Percentiles rank a stretch among this genome's conserved stretches.
Conservation (phyloP, 2,329 filamentous ascomycete genomes). For the Talaromyces pinophilus region DNA sequence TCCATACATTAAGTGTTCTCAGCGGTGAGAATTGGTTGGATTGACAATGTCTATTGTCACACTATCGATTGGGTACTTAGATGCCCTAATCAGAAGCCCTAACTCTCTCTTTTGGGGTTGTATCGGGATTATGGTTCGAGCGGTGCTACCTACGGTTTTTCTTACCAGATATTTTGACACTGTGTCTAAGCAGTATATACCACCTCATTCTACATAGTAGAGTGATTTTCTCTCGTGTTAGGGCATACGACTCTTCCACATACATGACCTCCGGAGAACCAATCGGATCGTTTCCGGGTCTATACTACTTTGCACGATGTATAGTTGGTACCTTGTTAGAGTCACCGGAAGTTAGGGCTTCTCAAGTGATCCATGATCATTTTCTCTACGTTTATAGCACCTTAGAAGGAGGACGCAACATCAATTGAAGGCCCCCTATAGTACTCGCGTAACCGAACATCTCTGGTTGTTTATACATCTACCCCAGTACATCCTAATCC, state of each 20-base stretch:
- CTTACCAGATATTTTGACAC: not conserved
- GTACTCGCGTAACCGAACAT: not conserved
- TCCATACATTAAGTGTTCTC: not conserved
- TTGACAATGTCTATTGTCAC: not conserved
- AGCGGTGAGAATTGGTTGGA: not conserved
- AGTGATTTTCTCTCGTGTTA: not conserved
- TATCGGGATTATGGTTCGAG: not conserved
- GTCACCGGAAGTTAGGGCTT: not conserved
- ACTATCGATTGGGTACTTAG: not conserved
- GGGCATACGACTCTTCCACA: not conserved
- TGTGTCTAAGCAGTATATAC: not conserved
- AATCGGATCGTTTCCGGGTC: not conserved
- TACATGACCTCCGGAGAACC: not conserved
- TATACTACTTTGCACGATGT: not conserved
- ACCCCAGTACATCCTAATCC: not conserved
- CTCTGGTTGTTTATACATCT: not conserved
- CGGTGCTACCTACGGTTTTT: not conserved
- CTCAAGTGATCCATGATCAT: not conserved
- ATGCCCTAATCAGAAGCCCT: slow-evolving; percentile 14
- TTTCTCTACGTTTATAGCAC: not conserved
- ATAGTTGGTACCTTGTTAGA: not conserved
- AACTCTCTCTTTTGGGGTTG: not conserved
- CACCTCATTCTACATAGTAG: too few species aligned
- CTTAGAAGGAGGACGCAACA: too few species aligned
- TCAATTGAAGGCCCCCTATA: too few species aligned